These are phyloP conservation scores for Dissophora globulifera DNA, from an alignment of 192 early-diverging fungal genomes.

Conservation along the genomic window DNA sequence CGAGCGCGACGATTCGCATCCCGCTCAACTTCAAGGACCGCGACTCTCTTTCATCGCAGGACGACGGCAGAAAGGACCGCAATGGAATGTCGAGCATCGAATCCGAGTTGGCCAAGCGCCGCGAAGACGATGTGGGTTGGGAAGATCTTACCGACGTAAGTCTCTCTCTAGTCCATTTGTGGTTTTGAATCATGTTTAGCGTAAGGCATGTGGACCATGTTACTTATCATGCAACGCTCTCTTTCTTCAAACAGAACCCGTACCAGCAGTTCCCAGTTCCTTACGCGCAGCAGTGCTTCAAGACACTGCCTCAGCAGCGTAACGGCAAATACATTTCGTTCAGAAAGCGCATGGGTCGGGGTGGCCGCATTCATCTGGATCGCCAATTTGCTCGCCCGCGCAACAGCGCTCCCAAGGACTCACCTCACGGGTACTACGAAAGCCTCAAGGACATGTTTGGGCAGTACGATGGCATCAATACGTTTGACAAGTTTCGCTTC, in stretches of 20 bases:
- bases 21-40: constrained; percentile 63
- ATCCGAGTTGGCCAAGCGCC: constrained; percentile 64
- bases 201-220: no score
- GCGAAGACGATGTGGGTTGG: constrained; percentile 70
- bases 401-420: constrained; percentile 17
- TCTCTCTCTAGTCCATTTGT: constrained; percentile 1
- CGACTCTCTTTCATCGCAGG: constrained; percentile 51
- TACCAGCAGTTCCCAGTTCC: constrained; percentile 59
- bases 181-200: no score
- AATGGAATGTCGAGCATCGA: constrained; percentile 62
- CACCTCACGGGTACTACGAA: constrained; percentile 9
- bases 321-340: constrained; percentile 48
- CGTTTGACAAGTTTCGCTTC: constrained; percentile 57
- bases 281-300: constrained; percentile 51
- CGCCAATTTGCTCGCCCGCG: constrained; percentile 56
- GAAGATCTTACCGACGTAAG: constrained; percentile 78
- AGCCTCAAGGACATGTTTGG: constrained; percentile 23
- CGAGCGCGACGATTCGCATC: constrained; percentile 70
- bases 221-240: no score
- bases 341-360: constrained; percentile 76
- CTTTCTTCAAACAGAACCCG: constrained; percentile 51
- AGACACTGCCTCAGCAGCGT: constrained; percentile 21
- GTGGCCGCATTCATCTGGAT: constrained; percentile 82
- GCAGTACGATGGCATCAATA: constrained; percentile 38
- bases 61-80: constrained; percentile 50